Base-by-base conservation (phyloP, 2,329 filamentous ascomycete species). In the Cephalotrichum gorgonifer region DNA sequence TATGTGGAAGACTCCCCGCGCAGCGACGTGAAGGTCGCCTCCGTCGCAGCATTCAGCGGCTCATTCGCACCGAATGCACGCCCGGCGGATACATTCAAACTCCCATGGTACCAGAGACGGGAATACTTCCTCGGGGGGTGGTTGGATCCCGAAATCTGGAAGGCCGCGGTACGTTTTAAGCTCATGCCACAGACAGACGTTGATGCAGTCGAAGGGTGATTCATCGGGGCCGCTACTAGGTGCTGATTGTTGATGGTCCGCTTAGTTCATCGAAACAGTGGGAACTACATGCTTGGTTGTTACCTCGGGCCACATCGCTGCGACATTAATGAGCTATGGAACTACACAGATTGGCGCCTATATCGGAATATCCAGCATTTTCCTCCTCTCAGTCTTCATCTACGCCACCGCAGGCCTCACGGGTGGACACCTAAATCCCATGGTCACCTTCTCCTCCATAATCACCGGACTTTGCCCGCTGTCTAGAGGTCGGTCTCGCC, bases 391-490 rank as follows among this genome's bases (percentile, higher is more conserved):
- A 1, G 55, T 73, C 1, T 71, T 76, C 54, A 74, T 78, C 44
- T 75, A 70, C 53, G 67, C 67, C 12, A 69, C 71, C 14, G 69
- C 65, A 5, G 69, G 73, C 0, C 67, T 69, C 0, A 72, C 69
- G 3, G 73, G 75, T 41, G 74, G 69, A 1, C 75, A 78, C 54
- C 58, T 78, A 50, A 78, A 74, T 54, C 74, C 74, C 2, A 60
- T 70, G 30, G 76, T 79, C 51, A 76, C 74, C 0, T 67, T 78
- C 44, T 66, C 71, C 2, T 74, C 74, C 2, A 70, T 79, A 52
- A 68, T 74, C 25, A 67, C 70, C 1, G 67, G 73, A 0, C 60
- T 77, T 12, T 71, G 70, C 17, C 71, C 71, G 2, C 61, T 76
- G 14, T 66, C 74, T 0, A 65, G 74, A 48, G 61, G 57, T 58